Evolutionary conservation across 2,329 filamentous ascomycete genomes (phyloP), one percentile per base, ranked within the genome.

Genomic region (Hypoxylon sp.): DNA sequence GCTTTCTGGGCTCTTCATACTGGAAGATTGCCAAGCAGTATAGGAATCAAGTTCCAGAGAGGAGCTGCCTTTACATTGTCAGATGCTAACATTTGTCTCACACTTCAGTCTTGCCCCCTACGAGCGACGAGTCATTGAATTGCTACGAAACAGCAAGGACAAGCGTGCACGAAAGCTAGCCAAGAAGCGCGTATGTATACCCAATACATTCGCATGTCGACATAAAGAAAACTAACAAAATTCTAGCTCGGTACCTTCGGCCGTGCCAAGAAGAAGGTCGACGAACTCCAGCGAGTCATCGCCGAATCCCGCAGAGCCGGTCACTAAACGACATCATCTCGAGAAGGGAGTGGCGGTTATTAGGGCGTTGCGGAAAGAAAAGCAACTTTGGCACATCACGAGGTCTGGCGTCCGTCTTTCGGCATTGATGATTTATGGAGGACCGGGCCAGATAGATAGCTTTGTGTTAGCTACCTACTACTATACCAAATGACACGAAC

Each of bases 221-320:
- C 14, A 52, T 13, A 3, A 38, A 43, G 11, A 21, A 32, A 25
- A 50, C 58, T 64, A 65, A 67, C 77, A 79, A 69, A 36, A 34
- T 63, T 62, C 73, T 74, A 96, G 92, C 94, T 99, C 88, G 96
- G 96, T 83, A 98, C 96, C 79, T 98, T 98, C 85, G 93, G 93
- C 81, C 95, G 96, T 84, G 95, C 95, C 81, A 99, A 99, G 95
- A 91, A 89, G 83, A 99, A 99, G 95, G 96, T 99, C 77, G 96
- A 99, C 83, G 95, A 98, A 88, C 93, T 99, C 87, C 93, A 94
- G 87, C 90, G 93, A 80, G 93, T 99, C 85, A 99, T 99, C 82
- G 93, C 95, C 80, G 96, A 98, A 88, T 91, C 94, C 82, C 94
- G 95, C 85, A 84, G 86, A 78, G 80, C 83, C 73, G 84, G 79